Percentiles rank a stretch among this genome's conserved stretches.
These are phyloP conservation scores for grape (Vitis vinifera) DNA, from an alignment of 164 flowering plant species.

Conservation along the genomic window ASM3070453v1 NC_081809.1:3739501-3740000, in stretches of 20 bases:
- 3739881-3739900: neutral
- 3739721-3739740: conserved; percentile 23
- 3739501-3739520: no score
- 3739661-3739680: conserved; percentile 5
- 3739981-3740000: no score
- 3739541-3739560: conserved; percentile 1
- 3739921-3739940: no score
- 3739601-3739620: conserved; percentile 15
- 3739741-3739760: conserved; percentile 16
- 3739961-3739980: no score
- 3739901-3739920: neutral
- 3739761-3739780: conserved; percentile 9
- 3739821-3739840: neutral
- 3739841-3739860: conserved; percentile 13
- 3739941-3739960: no score
- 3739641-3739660: no score
- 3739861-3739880: neutral
- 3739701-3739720: conserved; percentile 31
- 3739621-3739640: neutral
- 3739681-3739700: conserved; percentile 36
- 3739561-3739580: conserved; percentile 2
- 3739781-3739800: conserved; percentile 9
- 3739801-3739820: conserved; percentile 14
- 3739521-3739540: no score
- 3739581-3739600: neutral